Percentiles rank a stretch among this genome's conserved stretches.
phyloP scores from a whole-genome alignment of 2,329 filamentous ascomycete genomes.

The Paraphoma chrysanthemicola region DNA sequence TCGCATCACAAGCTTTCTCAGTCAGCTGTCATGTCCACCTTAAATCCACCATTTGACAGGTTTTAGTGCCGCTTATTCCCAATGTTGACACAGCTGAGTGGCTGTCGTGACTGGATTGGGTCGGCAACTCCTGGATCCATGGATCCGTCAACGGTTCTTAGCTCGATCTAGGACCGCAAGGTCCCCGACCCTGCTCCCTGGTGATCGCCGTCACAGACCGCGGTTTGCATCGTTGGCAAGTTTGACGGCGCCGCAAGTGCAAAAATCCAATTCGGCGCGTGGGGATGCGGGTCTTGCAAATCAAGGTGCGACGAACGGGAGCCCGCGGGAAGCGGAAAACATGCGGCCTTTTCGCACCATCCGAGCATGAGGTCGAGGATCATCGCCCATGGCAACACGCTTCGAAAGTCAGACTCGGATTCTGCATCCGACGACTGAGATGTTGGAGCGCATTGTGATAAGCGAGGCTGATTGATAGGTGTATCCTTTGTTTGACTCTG shows the following conservation, averaged over 20 bases:
- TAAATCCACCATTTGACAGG: not conserved
- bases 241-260: not conserved
- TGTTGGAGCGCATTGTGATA: not conserved
- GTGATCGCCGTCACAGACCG: not conserved
- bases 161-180: not conserved
- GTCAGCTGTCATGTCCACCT: slow-evolving; percentile 1
- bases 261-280: slow-evolving; percentile 11
- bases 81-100: not conserved
- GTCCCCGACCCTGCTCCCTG: not conserved
- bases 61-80: not conserved
- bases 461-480: not conserved
- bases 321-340: not conserved
- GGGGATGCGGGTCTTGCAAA: slow-evolving; percentile 12
- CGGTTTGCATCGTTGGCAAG: not conserved
- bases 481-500: slow-evolving; percentile 4
- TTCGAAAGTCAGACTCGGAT: not conserved
- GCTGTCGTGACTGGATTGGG: not conserved
- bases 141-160: slow-evolving; percentile 1
- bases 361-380: not conserved
- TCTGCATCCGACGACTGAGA: not conserved
- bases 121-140: not conserved
- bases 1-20: slow-evolving; percentile 6
- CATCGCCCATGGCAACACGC: not conserved
- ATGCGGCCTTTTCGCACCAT: not conserved
- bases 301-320: slow-evolving; percentile 2